These are phyloP conservation scores for Cocos nucifera DNA, from an alignment of 176 grass and related monocot genomes.

Conservation along the genomic window DNA sequence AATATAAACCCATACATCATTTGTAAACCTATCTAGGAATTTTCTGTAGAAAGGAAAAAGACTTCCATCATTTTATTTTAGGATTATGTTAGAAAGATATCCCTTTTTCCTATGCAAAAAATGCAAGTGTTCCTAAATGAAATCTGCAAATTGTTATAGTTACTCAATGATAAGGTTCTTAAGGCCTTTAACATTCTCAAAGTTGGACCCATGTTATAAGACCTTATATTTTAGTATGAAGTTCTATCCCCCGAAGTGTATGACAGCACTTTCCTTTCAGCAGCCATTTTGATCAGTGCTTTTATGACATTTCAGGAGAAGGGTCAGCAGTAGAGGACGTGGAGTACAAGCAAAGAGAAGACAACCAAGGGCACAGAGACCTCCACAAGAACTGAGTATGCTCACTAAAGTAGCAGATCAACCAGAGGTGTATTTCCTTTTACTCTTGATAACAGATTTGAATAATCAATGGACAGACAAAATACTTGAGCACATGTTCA, in stretches of 20 bases:
- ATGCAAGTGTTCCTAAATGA: no score
- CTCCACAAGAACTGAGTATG: slow-evolving; percentile 30
- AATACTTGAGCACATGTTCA: neutral
- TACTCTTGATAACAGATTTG: neutral
- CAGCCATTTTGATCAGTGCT: neutral
- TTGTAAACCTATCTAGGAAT: no score
- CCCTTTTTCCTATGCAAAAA: no score
- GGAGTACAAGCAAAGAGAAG: slow-evolving; percentile 48
- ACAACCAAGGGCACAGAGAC: slow-evolving; percentile 49
- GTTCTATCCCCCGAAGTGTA: neutral
- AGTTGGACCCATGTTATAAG: no score
- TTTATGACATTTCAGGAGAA: slow-evolving; percentile 36
- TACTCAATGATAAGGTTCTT: no score
- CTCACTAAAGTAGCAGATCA: slow-evolving; percentile 16
- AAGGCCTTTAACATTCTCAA: no score
- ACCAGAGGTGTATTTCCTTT: slow-evolving; percentile 26
- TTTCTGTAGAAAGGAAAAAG: no score
- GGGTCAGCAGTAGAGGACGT: slow-evolving; percentile 37
- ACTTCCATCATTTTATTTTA: no score
- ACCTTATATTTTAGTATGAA: no score
- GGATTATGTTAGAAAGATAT: no score
- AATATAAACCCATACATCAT: no score
- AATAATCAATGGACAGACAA: neutral
- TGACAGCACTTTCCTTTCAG: neutral
- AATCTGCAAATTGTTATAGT: no score